Percentiles rank a stretch among this genome's conserved stretches.
phyloP scores from a whole-genome alignment of 2,329 filamentous ascomycete genomes.

The Fusarium metavorans region DNA sequence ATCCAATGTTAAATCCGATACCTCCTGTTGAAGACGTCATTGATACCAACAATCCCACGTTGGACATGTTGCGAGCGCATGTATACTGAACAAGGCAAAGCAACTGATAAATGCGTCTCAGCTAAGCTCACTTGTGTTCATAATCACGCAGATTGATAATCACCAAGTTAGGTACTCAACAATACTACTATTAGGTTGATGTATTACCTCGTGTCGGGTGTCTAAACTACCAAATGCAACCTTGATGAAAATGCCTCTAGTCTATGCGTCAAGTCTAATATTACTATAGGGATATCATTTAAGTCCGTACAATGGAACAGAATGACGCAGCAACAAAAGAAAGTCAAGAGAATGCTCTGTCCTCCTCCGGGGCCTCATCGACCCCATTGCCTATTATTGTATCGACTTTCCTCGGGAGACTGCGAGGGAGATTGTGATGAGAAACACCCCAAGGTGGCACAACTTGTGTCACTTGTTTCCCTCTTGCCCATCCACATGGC shows the following conservation, averaged over 20 bases:
- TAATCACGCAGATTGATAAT: not conserved
- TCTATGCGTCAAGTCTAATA: not conserved
- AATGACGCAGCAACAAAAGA: not conserved
- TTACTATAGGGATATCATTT: not conserved
- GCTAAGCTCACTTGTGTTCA: not conserved
- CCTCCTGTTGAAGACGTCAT: not conserved
- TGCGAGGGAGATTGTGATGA: not conserved
- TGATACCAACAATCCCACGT: not conserved
- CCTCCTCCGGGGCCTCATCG: not conserved
- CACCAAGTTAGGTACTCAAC: not conserved
- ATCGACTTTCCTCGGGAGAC: not conserved
- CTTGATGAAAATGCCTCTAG: not conserved
- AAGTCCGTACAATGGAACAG: not conserved
- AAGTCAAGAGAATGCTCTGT: not conserved
- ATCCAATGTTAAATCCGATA: not conserved
- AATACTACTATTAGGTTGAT: not conserved
- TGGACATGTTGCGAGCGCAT: not conserved
- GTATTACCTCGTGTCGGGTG: not conserved
- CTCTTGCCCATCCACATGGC: slow-evolving; percentile 20
- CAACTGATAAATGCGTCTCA: not conserved
- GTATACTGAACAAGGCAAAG: not conserved
- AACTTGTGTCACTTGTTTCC: not conserved
- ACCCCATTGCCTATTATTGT: not conserved
- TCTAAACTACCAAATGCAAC: not conserved
- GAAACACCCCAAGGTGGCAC: not conserved